A percentile compares a stretch with the other conserved stretches of the same genome.
Conservation (phyloP, 257 asterid genomes). For the Solanum lycopersicoides region DNA sequence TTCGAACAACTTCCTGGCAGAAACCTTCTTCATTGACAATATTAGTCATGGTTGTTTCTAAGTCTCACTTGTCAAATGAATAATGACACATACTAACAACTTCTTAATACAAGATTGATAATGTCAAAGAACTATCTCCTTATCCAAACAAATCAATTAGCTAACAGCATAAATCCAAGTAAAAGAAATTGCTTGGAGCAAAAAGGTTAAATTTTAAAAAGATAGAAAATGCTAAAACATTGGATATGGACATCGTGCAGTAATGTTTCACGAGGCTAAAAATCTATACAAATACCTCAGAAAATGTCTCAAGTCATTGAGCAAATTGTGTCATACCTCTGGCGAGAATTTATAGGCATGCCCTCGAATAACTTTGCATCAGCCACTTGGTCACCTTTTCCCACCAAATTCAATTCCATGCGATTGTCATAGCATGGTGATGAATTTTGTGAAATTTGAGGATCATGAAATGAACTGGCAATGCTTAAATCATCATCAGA, state of each 20-base stretch:
- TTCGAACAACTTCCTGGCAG: neutral
- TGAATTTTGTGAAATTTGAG: conserved; percentile 8
- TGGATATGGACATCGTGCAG: neutral
- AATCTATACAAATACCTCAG: neutral
- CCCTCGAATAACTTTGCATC: conserved; percentile 43
- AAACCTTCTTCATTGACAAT: neutral
- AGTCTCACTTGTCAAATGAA: neutral
- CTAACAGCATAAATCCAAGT: neutral
- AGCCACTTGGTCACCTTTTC: conserved; percentile 31
- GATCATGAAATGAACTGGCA: conserved; percentile 29
- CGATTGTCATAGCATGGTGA: conserved; percentile 29
- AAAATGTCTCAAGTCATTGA: neutral
- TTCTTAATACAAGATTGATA: neutral
- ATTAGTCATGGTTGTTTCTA: neutral
- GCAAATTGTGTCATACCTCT: conserved; percentile 26
- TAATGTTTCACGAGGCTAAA: neutral
- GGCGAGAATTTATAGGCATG: conserved; percentile 18
- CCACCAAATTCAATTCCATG: conserved; percentile 31
- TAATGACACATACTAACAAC: neutral
- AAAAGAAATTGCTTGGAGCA: neutral
- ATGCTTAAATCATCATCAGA: conserved; percentile 43
- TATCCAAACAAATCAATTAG: neutral
- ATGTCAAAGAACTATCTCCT: neutral
- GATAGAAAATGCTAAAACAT: neutral
- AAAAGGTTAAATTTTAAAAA: neutral